Evolutionary conservation across 2,329 filamentous ascomycete genomes (phyloP).

Genomic region (Waltergamsia citrina): DNA sequence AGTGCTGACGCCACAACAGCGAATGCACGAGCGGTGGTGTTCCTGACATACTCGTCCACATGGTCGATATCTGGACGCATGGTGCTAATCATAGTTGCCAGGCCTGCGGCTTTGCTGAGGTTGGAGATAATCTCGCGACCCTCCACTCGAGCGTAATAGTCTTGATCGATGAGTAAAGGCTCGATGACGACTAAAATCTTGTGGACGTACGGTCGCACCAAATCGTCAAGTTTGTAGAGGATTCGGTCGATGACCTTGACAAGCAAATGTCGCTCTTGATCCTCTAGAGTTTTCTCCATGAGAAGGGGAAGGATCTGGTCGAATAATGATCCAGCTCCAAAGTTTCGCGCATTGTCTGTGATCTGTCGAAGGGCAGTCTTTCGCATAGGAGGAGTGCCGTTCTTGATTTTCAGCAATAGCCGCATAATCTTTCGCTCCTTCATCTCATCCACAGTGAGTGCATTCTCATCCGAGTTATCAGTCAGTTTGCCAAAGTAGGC

Average conservation of each 20-base stretch:
- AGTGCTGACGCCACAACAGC: conserved; percentile 94
- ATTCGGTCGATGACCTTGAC: conserved; percentile 99
- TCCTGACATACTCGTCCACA: conserved; percentile 95
- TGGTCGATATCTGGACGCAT: conserved; percentile 99
- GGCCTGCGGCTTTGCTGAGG: conserved; percentile 87
- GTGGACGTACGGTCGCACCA: conserved; percentile 93
- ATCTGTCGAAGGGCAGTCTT: conserved; percentile 96
- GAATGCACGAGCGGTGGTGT: conserved; percentile 94
- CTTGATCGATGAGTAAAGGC: conserved; percentile 96
- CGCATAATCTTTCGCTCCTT: conserved; percentile 99
- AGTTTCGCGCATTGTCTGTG: conserved; percentile 93
- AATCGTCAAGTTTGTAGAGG: conserved; percentile 94
- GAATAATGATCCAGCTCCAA: conserved; percentile 88
- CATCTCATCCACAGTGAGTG: conserved; percentile 84
- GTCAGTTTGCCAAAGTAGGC: conserved; percentile 97
- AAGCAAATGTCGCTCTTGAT: conserved; percentile 93
- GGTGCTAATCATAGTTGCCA: conserved; percentile 98
- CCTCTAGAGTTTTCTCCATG: conserved; percentile 97
- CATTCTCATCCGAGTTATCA: conserved; percentile 85
- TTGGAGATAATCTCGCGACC: conserved; percentile 99
- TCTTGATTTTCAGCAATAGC: conserved; percentile 94
- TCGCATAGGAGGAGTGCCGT: conserved; percentile 95
- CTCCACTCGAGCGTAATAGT: conserved; percentile 97
- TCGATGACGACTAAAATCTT: conserved; percentile 99
- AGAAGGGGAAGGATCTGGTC: conserved; percentile 94